A percentile compares a stretch with the other conserved stretches of the same genome.
These are phyloP conservation scores for Sclerotiophoma versabilis DNA, from an alignment of 2,329 filamentous ascomycete genomes.

Conservation along the genomic window DNA sequence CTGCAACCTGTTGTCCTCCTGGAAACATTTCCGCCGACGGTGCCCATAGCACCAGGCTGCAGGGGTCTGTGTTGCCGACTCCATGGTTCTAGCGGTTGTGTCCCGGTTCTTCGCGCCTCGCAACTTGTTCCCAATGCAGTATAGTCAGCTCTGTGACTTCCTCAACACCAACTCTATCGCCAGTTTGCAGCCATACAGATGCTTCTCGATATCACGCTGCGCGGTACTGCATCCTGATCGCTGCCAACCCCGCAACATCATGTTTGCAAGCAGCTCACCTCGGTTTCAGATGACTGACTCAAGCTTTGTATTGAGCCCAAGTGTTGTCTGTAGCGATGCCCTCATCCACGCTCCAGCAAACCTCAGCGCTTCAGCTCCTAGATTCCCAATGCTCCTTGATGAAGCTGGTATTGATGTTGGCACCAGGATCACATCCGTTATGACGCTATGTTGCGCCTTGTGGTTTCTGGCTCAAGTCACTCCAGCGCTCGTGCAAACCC, in stretches of 20 bases:
- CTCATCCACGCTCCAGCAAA: neutral
- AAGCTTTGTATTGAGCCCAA: neutral
- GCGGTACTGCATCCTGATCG: conserved; percentile 3
- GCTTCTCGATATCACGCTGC: conserved; percentile 15
- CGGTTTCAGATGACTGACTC: conserved; percentile 16
- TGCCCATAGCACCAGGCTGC: conserved; percentile 13
- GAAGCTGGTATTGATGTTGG: neutral
- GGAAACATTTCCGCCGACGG: conserved; percentile 6
- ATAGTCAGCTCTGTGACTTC: conserved; percentile 2
- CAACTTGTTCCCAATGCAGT: conserved; percentile 17
- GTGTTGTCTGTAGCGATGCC: neutral
- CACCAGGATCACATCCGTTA: neutral
- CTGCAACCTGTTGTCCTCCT: neutral
- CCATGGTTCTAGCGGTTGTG: conserved; percentile 9
- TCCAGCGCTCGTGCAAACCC: neutral
- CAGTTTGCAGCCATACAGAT: conserved; percentile 22
- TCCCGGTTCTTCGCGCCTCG: conserved; percentile 20
- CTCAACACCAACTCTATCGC: conserved; percentile 34
- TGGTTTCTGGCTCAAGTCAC: neutral
- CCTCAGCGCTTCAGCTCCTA: neutral
- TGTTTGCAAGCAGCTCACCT: conserved; percentile 12
- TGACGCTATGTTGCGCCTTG: neutral
- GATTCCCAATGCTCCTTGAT: neutral
- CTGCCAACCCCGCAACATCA: neutral
- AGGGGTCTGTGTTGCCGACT: conserved; percentile 12